Evolutionary conservation across 2,329 filamentous ascomycete species (phyloP).

Genomic region (Orbilia javanica): DNA sequence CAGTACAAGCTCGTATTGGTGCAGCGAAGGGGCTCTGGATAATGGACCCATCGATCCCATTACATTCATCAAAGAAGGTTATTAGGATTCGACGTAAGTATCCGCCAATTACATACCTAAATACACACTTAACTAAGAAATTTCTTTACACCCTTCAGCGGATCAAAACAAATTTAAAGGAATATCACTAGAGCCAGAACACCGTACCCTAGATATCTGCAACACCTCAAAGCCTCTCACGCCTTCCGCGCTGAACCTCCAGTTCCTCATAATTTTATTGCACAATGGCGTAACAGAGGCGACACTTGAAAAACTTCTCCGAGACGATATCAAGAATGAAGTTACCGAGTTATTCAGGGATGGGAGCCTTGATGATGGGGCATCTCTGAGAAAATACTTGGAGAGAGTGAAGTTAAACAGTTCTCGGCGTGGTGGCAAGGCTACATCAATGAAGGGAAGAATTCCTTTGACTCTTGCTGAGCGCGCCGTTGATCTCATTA

Average conservation of each 20-base stretch:
- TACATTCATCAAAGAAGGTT: slow-evolving; percentile 69
- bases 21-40: slow-evolving; percentile 83
- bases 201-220: slow-evolving; percentile 76
- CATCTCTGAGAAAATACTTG: slow-evolving; percentile 71
- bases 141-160: slow-evolving; percentile 13
- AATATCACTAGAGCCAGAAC: slow-evolving; percentile 67
- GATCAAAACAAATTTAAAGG: slow-evolving; percentile 77
- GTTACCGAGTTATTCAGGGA: slow-evolving; percentile 69
- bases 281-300: slow-evolving; percentile 70
- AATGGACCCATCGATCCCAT: slow-evolving; percentile 68
- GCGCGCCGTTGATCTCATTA: neutral
- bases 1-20: slow-evolving; percentile 77
- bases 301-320: slow-evolving; percentile 69
- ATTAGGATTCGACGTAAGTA: slow-evolving; percentile 71
- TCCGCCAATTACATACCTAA: neutral
- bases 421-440: neutral
- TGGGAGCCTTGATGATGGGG: slow-evolving; percentile 68
- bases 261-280: slow-evolving; percentile 77
- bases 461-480: neutral
- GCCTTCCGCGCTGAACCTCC: slow-evolving; percentile 73
- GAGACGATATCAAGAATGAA: slow-evolving; percentile 69
- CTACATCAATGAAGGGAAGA: slow-evolving; percentile 1
- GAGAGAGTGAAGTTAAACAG: slow-evolving; percentile 63
- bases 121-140: slow-evolving; percentile 23
- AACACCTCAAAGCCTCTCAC: slow-evolving; percentile 68